phyloP scores from a whole-genome alignment of 495 filamentous ascomycete genomes.

The Emericellopsis terricola region DNA sequence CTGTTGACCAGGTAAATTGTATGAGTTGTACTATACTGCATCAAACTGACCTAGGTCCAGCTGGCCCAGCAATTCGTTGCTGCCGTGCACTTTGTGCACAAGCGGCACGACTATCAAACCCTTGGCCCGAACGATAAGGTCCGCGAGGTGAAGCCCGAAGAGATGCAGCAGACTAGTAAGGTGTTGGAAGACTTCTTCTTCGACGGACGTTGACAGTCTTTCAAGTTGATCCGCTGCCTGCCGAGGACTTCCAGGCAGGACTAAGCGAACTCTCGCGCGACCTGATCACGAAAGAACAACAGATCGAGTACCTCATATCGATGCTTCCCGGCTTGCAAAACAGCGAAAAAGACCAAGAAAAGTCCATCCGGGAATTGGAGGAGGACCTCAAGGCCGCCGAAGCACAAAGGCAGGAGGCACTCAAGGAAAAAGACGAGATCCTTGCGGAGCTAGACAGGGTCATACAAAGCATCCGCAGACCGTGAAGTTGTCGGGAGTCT shows the following conservation, averaged over 20 bases:
- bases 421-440: slow-evolving; percentile 51
- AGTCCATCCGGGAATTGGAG: slow-evolving; percentile 57
- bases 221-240: slow-evolving; percentile 39
- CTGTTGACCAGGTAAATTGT: slow-evolving; percentile 61
- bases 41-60: too few species aligned
- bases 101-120: slow-evolving; percentile 58
- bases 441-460: slow-evolving; percentile 49
- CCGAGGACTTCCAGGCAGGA: slow-evolving; percentile 46
- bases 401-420: slow-evolving; percentile 47
- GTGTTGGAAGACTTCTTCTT: background rate
- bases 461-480: slow-evolving; percentile 36
- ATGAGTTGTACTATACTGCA: too few species aligned
- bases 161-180: slow-evolving; percentile 19
- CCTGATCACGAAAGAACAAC: slow-evolving; percentile 78
- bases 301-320: slow-evolving; percentile 77
- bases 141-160: slow-evolving; percentile 34
- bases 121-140: slow-evolving; percentile 41
- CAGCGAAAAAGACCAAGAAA: slow-evolving; percentile 67
- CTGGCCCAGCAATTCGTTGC: slow-evolving; percentile 82
- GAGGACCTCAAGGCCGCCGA: slow-evolving; percentile 57
- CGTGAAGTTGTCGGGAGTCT: slow-evolving; percentile 9
- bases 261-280: slow-evolving; percentile 73
- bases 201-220: background rate
- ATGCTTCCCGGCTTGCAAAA: slow-evolving; percentile 73
- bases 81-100: slow-evolving; percentile 62